Conservation (phyloP, 2,329 filamentous ascomycete species). For the Pseudocercospora cruenta region DNA sequence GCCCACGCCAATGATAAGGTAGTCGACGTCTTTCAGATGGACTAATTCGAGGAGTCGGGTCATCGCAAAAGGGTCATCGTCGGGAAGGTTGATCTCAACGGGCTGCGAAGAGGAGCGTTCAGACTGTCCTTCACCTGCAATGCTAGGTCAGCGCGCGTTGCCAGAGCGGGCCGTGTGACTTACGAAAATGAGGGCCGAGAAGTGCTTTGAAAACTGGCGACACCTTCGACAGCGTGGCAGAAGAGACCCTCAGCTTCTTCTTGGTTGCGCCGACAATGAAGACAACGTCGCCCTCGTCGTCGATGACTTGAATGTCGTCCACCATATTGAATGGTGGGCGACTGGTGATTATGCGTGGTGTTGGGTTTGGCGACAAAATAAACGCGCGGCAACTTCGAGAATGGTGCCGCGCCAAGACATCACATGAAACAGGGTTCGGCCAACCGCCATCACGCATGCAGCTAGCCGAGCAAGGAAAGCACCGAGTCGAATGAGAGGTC, state of each 20-base stretch:
- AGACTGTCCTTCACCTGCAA: conserved; percentile 3
- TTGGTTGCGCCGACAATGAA: neutral
- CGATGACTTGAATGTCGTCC: neutral
- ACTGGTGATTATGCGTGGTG: neutral
- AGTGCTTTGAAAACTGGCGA: conserved; percentile 4
- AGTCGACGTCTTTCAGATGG: neutral
- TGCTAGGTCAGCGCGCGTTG: neutral
- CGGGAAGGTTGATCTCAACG: conserved; percentile 8
- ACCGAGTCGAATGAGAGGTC: no score
- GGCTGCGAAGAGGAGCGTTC: neutral
- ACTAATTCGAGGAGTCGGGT: neutral
- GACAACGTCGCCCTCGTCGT: neutral
- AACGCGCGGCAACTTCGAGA: neutral
- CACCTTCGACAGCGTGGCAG: neutral
- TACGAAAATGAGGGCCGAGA: conserved; percentile 9
- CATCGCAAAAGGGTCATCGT: conserved; percentile 17
- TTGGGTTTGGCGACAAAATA: neutral
- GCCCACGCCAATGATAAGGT: no score
- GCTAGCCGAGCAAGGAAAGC: neutral
- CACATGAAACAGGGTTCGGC: neutral
- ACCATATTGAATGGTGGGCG: neutral
- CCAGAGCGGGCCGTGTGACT: neutral
- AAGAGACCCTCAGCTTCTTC: neutral
- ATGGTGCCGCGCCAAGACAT: neutral
- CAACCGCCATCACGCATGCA: neutral